These are phyloP conservation scores for Septoria linicola DNA, from an alignment of 2,329 filamentous ascomycete species.

Conservation along the genomic window DNA sequence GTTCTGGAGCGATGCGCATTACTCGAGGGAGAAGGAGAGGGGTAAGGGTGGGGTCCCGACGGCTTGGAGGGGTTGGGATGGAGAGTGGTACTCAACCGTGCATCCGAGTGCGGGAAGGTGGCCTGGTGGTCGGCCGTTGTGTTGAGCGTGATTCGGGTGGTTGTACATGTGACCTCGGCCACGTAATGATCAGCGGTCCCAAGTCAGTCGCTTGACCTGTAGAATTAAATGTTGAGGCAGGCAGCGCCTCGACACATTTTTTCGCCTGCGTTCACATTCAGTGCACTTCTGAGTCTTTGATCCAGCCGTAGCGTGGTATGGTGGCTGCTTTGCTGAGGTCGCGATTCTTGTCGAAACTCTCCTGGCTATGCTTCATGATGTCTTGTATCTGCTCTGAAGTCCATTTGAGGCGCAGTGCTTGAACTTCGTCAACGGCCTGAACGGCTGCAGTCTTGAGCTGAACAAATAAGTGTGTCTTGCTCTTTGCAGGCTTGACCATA, in stretches of 20 bases:
- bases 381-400: conserved; percentile 40
- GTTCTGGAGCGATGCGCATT: conserved; percentile 36
- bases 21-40: conserved; percentile 26
- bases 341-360: conserved; percentile 40
- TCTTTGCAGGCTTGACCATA: conserved; percentile 32
- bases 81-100: conserved; percentile 34
- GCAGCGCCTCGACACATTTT: too few relatives aligned
- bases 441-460: conserved; percentile 42
- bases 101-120: conserved; percentile 24
- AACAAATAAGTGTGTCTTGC: conserved; percentile 40
- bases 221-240: too few relatives aligned
- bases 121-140: conserved; percentile 30
- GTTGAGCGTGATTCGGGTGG: not conserved
- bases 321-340: conserved; percentile 40
- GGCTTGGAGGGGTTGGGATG: conserved; percentile 24
- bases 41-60: conserved; percentile 26
- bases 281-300: conserved; percentile 23
- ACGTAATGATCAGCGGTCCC: too few relatives aligned
- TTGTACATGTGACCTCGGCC: not conserved
- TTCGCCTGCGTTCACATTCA: too few relatives aligned
- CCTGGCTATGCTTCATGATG: conserved; percentile 35
- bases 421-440: conserved; percentile 39
- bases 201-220: too few relatives aligned
- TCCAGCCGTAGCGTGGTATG: conserved; percentile 43
- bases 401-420: conserved; percentile 42